Base-by-base conservation (phyloP, 768 basidiomycete genomes). In the Collybia sordida region DNA sequence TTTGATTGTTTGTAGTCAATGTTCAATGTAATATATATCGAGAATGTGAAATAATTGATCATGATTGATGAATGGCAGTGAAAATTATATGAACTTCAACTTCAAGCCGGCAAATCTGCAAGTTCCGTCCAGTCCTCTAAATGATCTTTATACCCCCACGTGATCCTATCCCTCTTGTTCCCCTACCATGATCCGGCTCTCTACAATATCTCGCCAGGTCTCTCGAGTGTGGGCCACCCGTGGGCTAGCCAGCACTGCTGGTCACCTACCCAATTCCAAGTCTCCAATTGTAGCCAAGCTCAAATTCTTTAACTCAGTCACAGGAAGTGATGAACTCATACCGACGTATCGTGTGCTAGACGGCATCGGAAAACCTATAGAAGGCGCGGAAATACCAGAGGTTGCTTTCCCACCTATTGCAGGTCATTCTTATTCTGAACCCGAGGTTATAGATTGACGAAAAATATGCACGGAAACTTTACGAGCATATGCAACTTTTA, bases 341-440 rank as follows among this genome's bases (percentile, higher is more conserved):
- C 91, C 94, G 3, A 90, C 93, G 3, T 96, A 86, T 69, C 79
- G 94, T 43, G 79, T 97, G 0, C 69, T 98, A 24, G 94, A 94
- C 67, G 86, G 91, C 23, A 71, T 80, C 45, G 95, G 94, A 2
- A 68, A 80, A 55, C 80, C 82, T 4, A 68, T 94, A 15, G 79
- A 89, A 4, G 89, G 85, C 0, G 91, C 88, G 3, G 74, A 83
- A 52, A 61, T 88, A 14, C 91, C 92, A 54, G 83, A 93, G 64
- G 93, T 90, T 47, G 18, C 75, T 67, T 22, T 42, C 18, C 27
- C 14, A 18, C 18, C 21, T 38, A 8, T 25, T 31, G 19, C 4
- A 3, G 11, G 5, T 6, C 4, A 15, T 36, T 15, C 5, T 8
- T 8, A 12, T 8, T 12, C 27, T 5, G 31, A 31, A 23, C 45